A percentile compares a stretch with the other conserved stretches of the same genome.
phyloP scores from a whole-genome alignment of 2,329 filamentous ascomycete species.

The Curvularia hawaiiensis region DNA sequence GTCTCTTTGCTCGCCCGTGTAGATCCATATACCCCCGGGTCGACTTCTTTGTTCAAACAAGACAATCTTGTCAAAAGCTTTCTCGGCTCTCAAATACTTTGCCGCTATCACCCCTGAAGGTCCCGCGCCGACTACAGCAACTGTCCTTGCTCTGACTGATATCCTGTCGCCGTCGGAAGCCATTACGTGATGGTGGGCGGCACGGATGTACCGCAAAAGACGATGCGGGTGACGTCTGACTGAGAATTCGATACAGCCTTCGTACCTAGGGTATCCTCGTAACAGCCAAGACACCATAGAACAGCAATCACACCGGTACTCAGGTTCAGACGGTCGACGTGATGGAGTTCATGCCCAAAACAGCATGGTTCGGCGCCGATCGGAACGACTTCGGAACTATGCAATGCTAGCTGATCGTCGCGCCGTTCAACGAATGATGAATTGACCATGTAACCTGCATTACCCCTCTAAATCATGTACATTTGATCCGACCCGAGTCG shows the following conservation, averaged over 20 bases:
- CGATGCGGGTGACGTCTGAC: background rate
- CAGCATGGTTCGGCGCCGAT: conserved; percentile 20
- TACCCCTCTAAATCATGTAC: background rate
- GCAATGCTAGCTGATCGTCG: background rate
- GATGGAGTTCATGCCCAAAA: background rate
- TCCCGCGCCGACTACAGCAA: conserved; percentile 84
- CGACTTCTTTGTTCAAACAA: conserved; percentile 81
- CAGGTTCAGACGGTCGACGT: background rate
- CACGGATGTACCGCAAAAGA: background rate
- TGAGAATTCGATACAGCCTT: background rate
- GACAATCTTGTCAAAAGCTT: conserved; percentile 70
- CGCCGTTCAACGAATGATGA: background rate
- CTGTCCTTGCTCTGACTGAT: conserved; percentile 55
- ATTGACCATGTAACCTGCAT: background rate
- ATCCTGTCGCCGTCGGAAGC: conserved; percentile 18
- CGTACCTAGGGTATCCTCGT: conserved; percentile 3
- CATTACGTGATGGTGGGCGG: conserved; percentile 2
- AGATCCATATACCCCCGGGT: conserved; percentile 87
- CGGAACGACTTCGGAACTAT: conserved; percentile 21
- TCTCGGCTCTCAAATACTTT: conserved; percentile 77
- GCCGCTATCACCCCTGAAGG: conserved; percentile 79
- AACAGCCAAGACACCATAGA: background rate
- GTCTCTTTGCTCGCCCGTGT: conserved; percentile 60
- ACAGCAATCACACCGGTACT: background rate
- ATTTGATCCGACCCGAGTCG: background rate